These are phyloP conservation scores for Anastatica hierochuntica DNA, from an alignment of 345 rosid genomes.

Conservation along the genomic window DNA sequence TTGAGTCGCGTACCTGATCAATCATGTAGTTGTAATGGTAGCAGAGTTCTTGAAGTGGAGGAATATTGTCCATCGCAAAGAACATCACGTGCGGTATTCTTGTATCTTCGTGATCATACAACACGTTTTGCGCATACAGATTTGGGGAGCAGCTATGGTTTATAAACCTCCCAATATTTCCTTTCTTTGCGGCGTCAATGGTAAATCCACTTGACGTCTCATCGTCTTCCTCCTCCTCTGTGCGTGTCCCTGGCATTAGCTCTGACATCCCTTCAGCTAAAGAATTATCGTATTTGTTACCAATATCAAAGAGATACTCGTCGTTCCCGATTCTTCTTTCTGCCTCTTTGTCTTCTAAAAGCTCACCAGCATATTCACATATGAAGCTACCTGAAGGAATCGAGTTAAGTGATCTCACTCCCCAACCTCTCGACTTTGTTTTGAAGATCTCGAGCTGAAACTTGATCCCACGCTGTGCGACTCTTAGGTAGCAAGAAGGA, in stretches of 20 bases:
- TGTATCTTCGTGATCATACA: conserved; percentile 63
- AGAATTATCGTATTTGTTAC: conserved; percentile 29
- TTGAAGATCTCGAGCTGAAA: conserved; percentile 75
- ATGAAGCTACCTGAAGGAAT: conserved; percentile 78
- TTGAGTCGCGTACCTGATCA: conserved; percentile 52
- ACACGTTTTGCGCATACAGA: conserved; percentile 78
- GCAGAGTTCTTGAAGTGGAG: conserved; percentile 78
- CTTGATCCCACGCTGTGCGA: conserved; percentile 63
- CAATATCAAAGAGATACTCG: background rate
- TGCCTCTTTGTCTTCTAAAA: conserved; percentile 73
- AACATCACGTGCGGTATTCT: conserved; percentile 86
- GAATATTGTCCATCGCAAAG: conserved; percentile 76
- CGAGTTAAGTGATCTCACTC: conserved; percentile 69
- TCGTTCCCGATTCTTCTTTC: background rate
- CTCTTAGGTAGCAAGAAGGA: conserved; percentile 64
- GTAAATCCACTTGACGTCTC: conserved; percentile 42
- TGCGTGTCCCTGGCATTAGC: conserved; percentile 27
- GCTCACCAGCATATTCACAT: conserved; percentile 81
- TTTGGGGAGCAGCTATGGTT: conserved; percentile 95
- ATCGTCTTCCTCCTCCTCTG: no score
- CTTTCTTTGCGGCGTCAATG: conserved; percentile 67
- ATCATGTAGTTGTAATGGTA: conserved; percentile 69
- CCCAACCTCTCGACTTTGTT: conserved; percentile 88
- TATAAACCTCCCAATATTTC: conserved; percentile 73
- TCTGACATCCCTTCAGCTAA: conserved; percentile 47